These are phyloP conservation scores for Colletotrichum graminicola DNA, from an alignment of 2,329 filamentous ascomycete species.

Conservation along the genomic window DNA sequence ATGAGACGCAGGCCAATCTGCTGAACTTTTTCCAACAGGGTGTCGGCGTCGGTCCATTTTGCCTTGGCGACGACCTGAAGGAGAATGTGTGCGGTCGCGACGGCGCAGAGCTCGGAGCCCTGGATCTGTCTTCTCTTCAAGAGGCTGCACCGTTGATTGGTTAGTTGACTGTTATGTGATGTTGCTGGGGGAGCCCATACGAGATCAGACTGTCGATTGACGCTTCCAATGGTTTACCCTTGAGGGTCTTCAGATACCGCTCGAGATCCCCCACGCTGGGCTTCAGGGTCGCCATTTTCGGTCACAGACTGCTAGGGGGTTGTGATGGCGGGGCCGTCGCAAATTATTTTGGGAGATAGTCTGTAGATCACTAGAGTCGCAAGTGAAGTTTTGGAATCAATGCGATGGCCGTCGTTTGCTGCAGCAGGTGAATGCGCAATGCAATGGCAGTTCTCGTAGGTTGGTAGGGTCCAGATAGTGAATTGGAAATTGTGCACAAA, in stretches of 20 bases:
- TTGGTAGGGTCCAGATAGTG: constrained; percentile 12
- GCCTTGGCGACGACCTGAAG: constrained; percentile 87
- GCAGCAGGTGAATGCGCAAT: constrained; percentile 4
- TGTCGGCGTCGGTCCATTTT: constrained; percentile 81
- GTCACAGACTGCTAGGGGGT: constrained; percentile 13
- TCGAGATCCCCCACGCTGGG: constrained; percentile 78
- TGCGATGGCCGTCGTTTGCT: neutral
- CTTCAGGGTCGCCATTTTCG: constrained; percentile 68
- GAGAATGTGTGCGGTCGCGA: constrained; percentile 90
- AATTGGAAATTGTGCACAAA: constrained; percentile 37
- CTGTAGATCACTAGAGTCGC: constrained; percentile 10
- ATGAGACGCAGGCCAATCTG: constrained; percentile 82
- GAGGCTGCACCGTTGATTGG: constrained; percentile 65
- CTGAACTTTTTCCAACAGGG: constrained; percentile 84
- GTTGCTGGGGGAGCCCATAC: constrained; percentile 62
- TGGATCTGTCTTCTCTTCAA: constrained; percentile 92
- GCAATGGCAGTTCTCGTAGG: constrained; percentile 17
- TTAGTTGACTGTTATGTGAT: constrained; percentile 16
- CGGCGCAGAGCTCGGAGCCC: constrained; percentile 88
- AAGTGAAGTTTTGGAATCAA: neutral
- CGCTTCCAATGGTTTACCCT: constrained; percentile 79
- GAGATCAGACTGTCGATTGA: constrained; percentile 87
- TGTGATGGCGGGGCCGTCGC: constrained; percentile 25
- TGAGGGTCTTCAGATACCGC: constrained; percentile 83
- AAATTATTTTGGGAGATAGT: constrained; percentile 8